Conservation (phyloP, 306 rosid species). For the Castanea mollissima region DNA sequence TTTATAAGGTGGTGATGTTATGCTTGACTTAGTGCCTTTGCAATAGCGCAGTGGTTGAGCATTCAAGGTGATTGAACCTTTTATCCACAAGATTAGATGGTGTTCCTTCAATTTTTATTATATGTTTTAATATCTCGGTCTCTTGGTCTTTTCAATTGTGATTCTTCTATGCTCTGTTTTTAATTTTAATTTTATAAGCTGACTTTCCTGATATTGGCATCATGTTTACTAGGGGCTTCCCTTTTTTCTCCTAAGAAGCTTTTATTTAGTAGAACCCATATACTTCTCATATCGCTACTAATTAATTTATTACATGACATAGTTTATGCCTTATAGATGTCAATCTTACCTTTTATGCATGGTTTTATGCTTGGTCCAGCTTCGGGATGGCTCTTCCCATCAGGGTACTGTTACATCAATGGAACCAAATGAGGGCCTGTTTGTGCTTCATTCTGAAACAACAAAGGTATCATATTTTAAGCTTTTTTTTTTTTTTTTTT, state of each 20-base stretch:
- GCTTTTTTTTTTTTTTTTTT: not conserved
- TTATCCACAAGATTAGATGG: not conserved
- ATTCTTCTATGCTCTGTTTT: not conserved
- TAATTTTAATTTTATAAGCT: not conserved
- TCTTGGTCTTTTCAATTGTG: not conserved
- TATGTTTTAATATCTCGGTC: not conserved
- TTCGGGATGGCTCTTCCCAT: constrained; percentile 84
- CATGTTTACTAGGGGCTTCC: not conserved
- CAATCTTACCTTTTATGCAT: constrained; percentile 17
- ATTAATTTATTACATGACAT: not conserved
- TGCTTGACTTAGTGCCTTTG: not conserved
- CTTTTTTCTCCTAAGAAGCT: not conserved
- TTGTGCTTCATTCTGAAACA: constrained; percentile 73
- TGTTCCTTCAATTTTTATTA: not conserved
- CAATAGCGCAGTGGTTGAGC: not conserved
- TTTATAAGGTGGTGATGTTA: not conserved
- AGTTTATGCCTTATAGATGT: not conserved
- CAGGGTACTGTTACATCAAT: constrained; percentile 94
- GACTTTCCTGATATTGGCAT: not conserved
- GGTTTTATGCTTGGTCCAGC: constrained; percentile 43
- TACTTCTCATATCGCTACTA: not conserved
- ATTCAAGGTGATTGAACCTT: not conserved
- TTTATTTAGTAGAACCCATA: not conserved
- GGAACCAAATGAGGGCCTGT: constrained; percentile 91
- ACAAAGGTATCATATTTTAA: constrained; percentile 44